Conservation (phyloP, 495 filamentous ascomycete species). For the Cercophora scortea region DNA sequence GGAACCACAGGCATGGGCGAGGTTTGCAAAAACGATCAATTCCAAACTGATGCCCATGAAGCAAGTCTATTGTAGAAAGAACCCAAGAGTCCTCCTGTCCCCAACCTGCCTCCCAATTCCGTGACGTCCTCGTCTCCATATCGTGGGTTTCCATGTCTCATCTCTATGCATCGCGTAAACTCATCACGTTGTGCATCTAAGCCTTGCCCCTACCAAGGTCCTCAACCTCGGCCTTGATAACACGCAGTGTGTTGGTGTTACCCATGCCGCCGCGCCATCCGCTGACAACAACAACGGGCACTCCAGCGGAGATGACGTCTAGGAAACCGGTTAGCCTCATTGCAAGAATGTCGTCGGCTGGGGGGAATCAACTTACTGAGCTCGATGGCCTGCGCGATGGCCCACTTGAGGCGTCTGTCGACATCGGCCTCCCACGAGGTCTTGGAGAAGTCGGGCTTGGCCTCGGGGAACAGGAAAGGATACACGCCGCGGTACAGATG, state of each 20-base stretch:
- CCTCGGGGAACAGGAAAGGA: constrained; percentile 87
- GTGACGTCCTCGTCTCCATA: too few species aligned
- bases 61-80: not conserved
- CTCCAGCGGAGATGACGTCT: too few species aligned
- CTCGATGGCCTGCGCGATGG: constrained; percentile 72
- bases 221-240: constrained; percentile 47
- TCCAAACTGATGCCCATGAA: not conserved
- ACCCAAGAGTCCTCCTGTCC: not conserved
- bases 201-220: constrained; percentile 36
- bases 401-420: constrained; percentile 93
- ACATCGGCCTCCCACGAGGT: constrained; percentile 98
- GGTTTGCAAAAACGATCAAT: not conserved
- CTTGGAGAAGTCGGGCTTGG: constrained; percentile 83
- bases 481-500: constrained; percentile 97
- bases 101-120: not conserved
- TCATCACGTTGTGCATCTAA: not conserved
- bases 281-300: too few species aligned
- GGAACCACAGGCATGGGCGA: not conserved
- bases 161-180: too few species aligned
- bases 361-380: constrained; percentile 43
- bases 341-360: too few species aligned
- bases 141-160: too few species aligned
- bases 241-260: constrained; percentile 83
- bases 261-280: constrained; percentile 67
- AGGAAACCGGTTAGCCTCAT: too few species aligned